Percentiles rank a stretch among this genome's conserved stretches.
phyloP scores from a whole-genome alignment of 176 grass and related monocot species.

The Chrysopogon serrulatus region DNA sequence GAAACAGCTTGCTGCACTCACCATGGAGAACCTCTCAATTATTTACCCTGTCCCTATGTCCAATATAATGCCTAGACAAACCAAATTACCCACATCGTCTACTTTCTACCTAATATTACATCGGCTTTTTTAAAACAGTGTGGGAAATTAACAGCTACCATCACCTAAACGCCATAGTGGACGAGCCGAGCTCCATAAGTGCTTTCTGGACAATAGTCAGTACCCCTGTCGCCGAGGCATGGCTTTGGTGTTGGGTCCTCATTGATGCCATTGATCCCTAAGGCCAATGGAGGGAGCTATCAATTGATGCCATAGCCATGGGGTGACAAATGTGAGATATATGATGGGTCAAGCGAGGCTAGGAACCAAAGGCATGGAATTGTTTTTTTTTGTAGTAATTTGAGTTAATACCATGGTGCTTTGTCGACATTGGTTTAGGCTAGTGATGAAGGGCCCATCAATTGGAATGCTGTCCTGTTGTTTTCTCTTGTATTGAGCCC shows the following conservation, averaged over 20 bases:
- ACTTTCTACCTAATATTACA: too few species aligned
- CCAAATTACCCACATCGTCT: not conserved
- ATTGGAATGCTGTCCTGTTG: not conserved
- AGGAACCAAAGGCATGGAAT: not conserved
- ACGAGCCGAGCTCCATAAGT: conserved; percentile 35
- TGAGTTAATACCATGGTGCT: too few species aligned
- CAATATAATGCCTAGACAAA: not conserved
- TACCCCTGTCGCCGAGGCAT: conserved; percentile 21
- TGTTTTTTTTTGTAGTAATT: too few species aligned
- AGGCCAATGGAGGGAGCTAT: not conserved
- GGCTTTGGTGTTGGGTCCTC: conserved; percentile 13
- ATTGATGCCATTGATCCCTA: conserved; percentile 35
- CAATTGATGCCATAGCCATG: not conserved
- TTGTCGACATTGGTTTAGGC: too few species aligned
- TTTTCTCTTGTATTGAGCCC: not conserved
- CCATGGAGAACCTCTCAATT: not conserved
- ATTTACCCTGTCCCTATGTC: not conserved
- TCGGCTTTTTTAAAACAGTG: too few species aligned
- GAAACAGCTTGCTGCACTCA: not conserved
- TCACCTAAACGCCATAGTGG: conserved; percentile 13
- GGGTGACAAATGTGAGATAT: not conserved
- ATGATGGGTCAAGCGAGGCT: not conserved
- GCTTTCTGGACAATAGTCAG: conserved; percentile 46
- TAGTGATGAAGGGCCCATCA: too few species aligned
- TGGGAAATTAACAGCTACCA: not conserved